Evolutionary conservation across 1,284 basidiomycete genomes (phyloP).

Genomic region (Ustilago lituana): DNA sequence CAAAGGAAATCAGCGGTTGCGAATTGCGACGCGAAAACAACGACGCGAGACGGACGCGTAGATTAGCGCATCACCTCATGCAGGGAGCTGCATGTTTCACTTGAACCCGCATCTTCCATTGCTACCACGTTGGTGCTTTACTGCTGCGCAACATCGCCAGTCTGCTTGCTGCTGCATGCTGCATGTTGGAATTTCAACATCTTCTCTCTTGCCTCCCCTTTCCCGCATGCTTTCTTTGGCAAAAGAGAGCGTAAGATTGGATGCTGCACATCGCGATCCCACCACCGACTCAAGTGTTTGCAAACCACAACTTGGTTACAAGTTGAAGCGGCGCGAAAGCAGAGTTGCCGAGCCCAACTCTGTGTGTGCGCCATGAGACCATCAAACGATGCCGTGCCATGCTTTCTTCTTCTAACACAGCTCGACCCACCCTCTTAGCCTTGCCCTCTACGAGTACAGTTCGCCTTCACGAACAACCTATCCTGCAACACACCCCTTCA

Average conservation of each 20-base stretch:
- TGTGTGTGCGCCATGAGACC: neutral
- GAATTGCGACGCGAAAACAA: neutral
- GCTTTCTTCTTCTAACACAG: neutral
- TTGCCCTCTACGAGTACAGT: too few relatives aligned
- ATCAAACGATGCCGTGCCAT: neutral
- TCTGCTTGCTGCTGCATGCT: slow-evolving; percentile 6
- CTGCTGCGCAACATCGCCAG: slow-evolving; percentile 12
- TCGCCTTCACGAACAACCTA: too few relatives aligned
- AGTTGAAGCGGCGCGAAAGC: too few relatives aligned
- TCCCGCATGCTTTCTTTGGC: neutral
- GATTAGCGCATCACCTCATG: slow-evolving; percentile 7
- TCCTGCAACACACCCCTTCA: too few relatives aligned
- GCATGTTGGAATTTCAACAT: slow-evolving; percentile 32
- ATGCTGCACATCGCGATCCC: slow-evolving; percentile 14
- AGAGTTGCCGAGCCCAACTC: neutral
- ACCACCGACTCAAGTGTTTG: too few relatives aligned
- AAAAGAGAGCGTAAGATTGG: too few relatives aligned
- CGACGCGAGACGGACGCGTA: slow-evolving; percentile 18
- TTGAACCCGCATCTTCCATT: slow-evolving; percentile 25
- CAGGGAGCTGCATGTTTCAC: slow-evolving; percentile 27
- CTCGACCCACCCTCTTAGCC: too few relatives aligned
- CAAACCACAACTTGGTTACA: too few relatives aligned
- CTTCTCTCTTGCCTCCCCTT: neutral
- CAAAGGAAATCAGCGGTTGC: neutral
- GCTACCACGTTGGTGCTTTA: too few relatives aligned